These are phyloP conservation scores for Psilocybe sp. DNA, from an alignment of 768 basidiomycete genomes.

Conservation along the genomic window DNA sequence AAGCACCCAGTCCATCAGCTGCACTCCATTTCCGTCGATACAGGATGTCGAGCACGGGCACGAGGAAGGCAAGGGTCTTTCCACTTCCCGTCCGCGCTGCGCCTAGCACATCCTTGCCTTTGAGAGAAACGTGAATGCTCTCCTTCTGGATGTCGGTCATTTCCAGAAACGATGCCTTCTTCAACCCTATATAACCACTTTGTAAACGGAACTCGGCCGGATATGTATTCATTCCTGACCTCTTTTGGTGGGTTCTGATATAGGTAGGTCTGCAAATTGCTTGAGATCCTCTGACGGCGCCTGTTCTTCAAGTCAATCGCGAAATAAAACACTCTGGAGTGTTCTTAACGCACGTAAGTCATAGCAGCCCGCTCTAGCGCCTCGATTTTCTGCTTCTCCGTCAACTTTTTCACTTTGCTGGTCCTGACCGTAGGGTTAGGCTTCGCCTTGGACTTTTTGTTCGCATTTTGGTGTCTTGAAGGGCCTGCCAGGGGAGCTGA, in stretches of 20 bases:
- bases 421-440: conserved; percentile 15
- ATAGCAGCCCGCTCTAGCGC: conserved; percentile 45
- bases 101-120: conserved; percentile 94
- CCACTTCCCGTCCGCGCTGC: conserved; percentile 95
- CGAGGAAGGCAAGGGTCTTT: conserved; percentile 94
- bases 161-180: conserved; percentile 79
- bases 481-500: conserved; percentile 13
- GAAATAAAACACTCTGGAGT: background rate
- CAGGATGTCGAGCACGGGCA: conserved; percentile 89
- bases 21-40: conserved; percentile 93
- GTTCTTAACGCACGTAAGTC: conserved; percentile 41
- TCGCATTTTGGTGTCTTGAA: conserved; percentile 15
- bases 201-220: background rate
- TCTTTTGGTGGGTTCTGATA: conserved; percentile 73
- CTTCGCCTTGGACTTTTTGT: conserved; percentile 16
- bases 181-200: conserved; percentile 55
- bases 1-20: conserved; percentile 85
- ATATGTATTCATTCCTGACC: conserved; percentile 34
- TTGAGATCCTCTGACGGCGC: conserved; percentile 47
- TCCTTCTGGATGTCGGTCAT: conserved; percentile 93
- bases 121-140: conserved; percentile 86
- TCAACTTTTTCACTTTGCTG: conserved; percentile 37
- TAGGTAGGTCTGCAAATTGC: conserved; percentile 71
- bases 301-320: conserved; percentile 29
- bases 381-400: conserved; percentile 50